A percentile compares a stretch with the other conserved stretches of the same genome.
Evolutionary conservation across 305 asterid species (phyloP).

Genomic region (Solanum hybrid): DNA sequence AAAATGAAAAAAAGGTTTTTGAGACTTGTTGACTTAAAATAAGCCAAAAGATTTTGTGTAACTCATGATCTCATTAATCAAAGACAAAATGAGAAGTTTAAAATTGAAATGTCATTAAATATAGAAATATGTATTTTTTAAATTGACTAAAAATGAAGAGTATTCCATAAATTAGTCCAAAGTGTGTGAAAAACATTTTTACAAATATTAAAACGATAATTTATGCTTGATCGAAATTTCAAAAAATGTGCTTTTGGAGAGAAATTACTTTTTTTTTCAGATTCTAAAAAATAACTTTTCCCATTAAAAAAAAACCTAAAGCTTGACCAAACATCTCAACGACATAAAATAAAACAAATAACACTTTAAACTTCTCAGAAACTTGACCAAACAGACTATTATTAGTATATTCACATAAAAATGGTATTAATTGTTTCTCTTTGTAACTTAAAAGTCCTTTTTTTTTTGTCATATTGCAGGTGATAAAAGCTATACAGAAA

Average conservation of each 20-base stretch:
- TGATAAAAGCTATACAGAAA: conserved; percentile 5
- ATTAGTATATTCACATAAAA: no score
- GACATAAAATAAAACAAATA: no score
- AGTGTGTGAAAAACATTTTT: neutral
- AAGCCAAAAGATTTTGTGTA: neutral
- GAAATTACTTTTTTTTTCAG: no score
- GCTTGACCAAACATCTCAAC: neutral
- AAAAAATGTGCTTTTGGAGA: no score
- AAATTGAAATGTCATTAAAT: neutral
- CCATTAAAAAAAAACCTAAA: no score
- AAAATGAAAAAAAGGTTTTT: no score
- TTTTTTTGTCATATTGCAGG: neutral
- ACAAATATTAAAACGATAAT: no score
- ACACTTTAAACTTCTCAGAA: no score
- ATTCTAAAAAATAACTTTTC: no score
- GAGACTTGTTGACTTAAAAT: neutral
- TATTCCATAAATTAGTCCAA: no score
- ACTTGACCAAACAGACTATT: neutral
- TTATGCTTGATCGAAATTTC: neutral
- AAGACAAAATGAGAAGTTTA: neutral
- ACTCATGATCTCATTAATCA: neutral
- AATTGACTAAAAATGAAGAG: neutral
- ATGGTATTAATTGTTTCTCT: no score
- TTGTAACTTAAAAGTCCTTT: neutral
- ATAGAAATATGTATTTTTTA: no score